These are phyloP conservation scores for Solanum stenotomum DNA, from an alignment of 257 asterid species.

Conservation along the genomic window DNA sequence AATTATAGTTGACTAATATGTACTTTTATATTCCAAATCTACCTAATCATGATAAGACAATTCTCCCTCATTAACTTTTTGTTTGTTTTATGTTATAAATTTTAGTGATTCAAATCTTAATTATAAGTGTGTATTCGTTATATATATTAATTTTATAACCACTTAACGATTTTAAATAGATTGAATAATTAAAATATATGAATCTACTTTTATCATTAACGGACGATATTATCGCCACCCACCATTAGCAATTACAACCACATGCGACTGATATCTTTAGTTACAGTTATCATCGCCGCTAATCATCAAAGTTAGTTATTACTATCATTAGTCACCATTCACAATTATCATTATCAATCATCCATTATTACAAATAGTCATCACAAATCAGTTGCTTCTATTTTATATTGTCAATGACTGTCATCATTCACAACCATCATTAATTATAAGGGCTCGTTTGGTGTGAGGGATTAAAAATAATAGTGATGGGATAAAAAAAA, in stretches of 20 bases:
- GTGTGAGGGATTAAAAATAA: too few species aligned
- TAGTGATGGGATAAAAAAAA: too few species aligned
- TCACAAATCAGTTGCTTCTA: not conserved
- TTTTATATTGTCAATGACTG: not conserved
- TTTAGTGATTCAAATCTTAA: not conserved
- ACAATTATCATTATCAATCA: not conserved
- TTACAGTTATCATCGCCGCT: not conserved
- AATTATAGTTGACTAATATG: not conserved
- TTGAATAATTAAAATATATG: not conserved
- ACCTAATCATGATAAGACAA: not conserved
- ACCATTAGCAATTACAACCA: not conserved
- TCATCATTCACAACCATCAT: not conserved
- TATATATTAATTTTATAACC: not conserved
- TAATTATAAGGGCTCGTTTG: too few species aligned
- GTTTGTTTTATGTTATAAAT: not conserved
- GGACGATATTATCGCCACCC: fast-evolving
- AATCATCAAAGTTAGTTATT: too few species aligned
- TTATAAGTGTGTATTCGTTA: not conserved
- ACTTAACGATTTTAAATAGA: not conserved
- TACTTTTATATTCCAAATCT: not conserved
- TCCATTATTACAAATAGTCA: not conserved
- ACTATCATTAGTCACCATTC: not conserved
- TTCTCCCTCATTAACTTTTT: not conserved
- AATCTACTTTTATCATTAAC: not conserved
- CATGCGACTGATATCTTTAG: not conserved